A percentile compares a stretch with the other conserved stretches of the same genome.
Evolutionary conservation across 768 basidiomycete genomes (phyloP).

Genomic region (Naganishia kalamii): DNA sequence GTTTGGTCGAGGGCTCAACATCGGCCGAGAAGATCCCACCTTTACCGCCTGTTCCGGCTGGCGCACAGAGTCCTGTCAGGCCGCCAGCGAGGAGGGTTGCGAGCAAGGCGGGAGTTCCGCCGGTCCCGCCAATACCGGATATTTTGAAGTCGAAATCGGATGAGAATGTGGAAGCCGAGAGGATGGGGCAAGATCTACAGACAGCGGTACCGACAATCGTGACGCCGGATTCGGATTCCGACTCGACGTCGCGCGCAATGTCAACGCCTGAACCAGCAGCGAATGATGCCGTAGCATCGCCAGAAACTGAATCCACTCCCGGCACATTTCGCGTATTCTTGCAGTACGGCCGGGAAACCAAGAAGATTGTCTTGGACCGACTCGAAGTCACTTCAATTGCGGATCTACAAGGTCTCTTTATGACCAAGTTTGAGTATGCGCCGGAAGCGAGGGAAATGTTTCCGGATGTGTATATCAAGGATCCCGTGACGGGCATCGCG

Average conservation of each 20-base stretch:
- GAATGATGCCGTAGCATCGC: not conserved
- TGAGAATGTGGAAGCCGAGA: not conserved
- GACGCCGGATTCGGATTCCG: conserved; percentile 1
- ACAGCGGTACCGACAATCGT: conserved; percentile 1
- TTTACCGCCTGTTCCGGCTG: no score
- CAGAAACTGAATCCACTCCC: conserved; percentile 23
- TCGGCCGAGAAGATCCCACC: not conserved
- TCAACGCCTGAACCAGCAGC: not conserved
- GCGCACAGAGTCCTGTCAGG: conserved; percentile 30
- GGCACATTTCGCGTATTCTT: conserved; percentile 65
- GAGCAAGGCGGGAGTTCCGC: conserved; percentile 26
- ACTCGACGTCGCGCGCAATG: not conserved
- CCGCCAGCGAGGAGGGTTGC: conserved; percentile 35
- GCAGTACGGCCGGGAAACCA: conserved; percentile 82
- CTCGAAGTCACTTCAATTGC: conserved; percentile 56
- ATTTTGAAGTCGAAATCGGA: not conserved
- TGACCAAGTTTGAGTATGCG: conserved; percentile 89
- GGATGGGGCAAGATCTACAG: not conserved
- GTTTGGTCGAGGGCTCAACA: conserved; percentile 57
- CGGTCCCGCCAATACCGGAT: conserved; percentile 31
- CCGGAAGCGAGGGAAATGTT: conserved; percentile 81
- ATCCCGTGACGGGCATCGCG: conserved; percentile 83
- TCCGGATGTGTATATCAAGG: conserved; percentile 89
- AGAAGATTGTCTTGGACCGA: conserved; percentile 69
- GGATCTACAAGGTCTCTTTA: conserved; percentile 79